These are phyloP conservation scores for Dichotomopilus funicola DNA, from an alignment of 2,329 filamentous ascomycete genomes.

Conservation along the genomic window DNA sequence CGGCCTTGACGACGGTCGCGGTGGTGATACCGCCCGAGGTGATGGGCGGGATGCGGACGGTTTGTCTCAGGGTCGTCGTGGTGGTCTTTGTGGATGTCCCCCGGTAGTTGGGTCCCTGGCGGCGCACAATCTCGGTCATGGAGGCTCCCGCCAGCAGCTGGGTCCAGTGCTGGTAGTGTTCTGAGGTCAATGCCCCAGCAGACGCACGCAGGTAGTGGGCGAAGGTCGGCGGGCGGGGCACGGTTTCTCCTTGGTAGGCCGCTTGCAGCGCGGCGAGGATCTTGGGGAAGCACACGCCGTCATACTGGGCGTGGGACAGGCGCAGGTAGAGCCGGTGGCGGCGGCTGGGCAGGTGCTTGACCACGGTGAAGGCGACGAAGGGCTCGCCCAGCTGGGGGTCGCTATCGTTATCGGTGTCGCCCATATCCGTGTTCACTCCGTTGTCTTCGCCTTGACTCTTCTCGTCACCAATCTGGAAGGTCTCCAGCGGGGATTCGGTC, in stretches of 20 bases:
- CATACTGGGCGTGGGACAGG: constrained; percentile 45
- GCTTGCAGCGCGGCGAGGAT: constrained; percentile 36
- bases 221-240: constrained; percentile 27
- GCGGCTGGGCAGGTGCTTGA: constrained; percentile 12
- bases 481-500: constrained; percentile 10
- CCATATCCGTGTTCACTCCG: too few species aligned
- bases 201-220: constrained; percentile 26
- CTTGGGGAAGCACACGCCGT: constrained; percentile 41
- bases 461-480: not conserved
- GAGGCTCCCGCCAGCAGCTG: constrained; percentile 34
- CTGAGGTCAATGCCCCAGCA: constrained; percentile 18
- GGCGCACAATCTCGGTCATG: constrained; percentile 20
- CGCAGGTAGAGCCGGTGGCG: constrained; percentile 20
- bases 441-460: too few species aligned
- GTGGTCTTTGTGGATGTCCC: constrained; percentile 2
- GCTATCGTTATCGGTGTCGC: not conserved
- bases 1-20: constrained; percentile 40
- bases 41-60: constrained; percentile 17
- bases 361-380: constrained; percentile 19
- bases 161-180: constrained; percentile 39
- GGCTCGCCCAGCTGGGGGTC: constrained; percentile 15
- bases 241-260: constrained; percentile 30
- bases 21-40: constrained; percentile 27
- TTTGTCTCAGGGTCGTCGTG: constrained; percentile 20
- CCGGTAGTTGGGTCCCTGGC: constrained; percentile 11